Percentiles rank a stretch among this genome's conserved stretches.
Conservation (phyloP, 192 early-diverging fungal species). For the Backusella tarrabulga region DNA sequence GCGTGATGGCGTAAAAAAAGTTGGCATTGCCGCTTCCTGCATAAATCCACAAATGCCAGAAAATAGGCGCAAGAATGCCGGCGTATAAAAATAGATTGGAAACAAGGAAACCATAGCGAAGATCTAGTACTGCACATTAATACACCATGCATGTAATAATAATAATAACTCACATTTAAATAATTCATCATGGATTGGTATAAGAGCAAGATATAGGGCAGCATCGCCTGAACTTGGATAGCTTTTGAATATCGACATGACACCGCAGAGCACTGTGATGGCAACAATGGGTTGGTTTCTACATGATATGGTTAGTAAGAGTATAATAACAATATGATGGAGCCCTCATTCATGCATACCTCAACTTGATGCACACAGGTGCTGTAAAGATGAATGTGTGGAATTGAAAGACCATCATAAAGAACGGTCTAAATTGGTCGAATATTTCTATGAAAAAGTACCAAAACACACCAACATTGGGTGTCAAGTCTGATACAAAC, state of each 20-base stretch:
- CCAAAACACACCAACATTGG: constrained; percentile 96
- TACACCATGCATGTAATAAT: no score
- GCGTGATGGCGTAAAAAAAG: constrained; percentile 96
- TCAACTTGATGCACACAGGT: constrained; percentile 78
- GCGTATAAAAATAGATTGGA: constrained; percentile 72
- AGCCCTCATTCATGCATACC: constrained; percentile 39
- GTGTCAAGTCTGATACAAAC: constrained; percentile 80
- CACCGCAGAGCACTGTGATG: constrained; percentile 62
- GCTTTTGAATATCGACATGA: constrained; percentile 87
- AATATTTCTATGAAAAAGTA: constrained; percentile 99
- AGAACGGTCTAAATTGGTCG: constrained; percentile 96
- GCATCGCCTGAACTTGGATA: constrained; percentile 93
- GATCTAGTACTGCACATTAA: constrained; percentile 49
- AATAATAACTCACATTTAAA: constrained; percentile 72
- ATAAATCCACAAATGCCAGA: constrained; percentile 96
- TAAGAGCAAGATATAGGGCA: constrained; percentile 74
- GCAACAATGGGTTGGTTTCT: constrained; percentile 83
- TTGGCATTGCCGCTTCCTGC: constrained; percentile 96
- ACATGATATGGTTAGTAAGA: not conserved
- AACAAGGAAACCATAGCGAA: constrained; percentile 77
- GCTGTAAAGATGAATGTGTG: constrained; percentile 87
- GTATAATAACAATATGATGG: not conserved
- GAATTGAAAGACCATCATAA: constrained; percentile 91
- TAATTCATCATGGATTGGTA: constrained; percentile 80
- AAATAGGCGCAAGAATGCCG: constrained; percentile 79